Conservation (phyloP, 2,329 filamentous ascomycete genomes). For the Monosporascus sp. region DNA sequence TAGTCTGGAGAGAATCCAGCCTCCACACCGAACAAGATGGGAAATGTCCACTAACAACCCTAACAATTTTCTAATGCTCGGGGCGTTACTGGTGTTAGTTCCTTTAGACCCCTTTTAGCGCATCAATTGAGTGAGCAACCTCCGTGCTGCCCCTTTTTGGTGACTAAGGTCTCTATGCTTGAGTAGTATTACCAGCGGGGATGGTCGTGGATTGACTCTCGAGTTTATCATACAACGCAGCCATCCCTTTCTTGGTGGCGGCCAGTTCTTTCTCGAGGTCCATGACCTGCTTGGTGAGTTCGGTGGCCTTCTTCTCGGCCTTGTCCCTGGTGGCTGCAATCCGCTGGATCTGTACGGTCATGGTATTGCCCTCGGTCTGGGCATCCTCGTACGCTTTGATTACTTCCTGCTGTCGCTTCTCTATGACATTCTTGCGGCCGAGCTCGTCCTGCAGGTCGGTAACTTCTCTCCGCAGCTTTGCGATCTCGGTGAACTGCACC, state of each 20-base stretch:
- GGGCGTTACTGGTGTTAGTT: no score
- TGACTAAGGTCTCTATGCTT: no score
- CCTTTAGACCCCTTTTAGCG: no score
- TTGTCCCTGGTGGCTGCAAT: neutral
- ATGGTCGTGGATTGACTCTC: neutral
- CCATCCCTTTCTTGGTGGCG: neutral
- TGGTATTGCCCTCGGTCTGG: neutral
- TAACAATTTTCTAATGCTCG: no score
- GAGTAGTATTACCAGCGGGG: neutral
- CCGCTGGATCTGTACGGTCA: conserved; percentile 1
- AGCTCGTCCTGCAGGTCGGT: conserved; percentile 6
- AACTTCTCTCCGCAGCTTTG: conserved; percentile 3
- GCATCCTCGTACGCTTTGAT: conserved; percentile 12
- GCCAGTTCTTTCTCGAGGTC: neutral
- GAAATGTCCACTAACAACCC: no score
- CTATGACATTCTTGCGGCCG: conserved; percentile 7
- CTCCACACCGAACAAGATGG: no score
- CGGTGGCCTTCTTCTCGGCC: neutral
- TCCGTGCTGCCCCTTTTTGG: no score
- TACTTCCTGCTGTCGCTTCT: conserved; percentile 9
- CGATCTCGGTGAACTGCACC: conserved; percentile 5
- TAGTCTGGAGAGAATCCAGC: no score
- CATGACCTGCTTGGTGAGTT: neutral
- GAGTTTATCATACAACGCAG: neutral
- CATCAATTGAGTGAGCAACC: no score